Base-by-base conservation (phyloP, 176 grass and related monocot genomes). In the Rhipidocladum racemiflorum region DNA sequence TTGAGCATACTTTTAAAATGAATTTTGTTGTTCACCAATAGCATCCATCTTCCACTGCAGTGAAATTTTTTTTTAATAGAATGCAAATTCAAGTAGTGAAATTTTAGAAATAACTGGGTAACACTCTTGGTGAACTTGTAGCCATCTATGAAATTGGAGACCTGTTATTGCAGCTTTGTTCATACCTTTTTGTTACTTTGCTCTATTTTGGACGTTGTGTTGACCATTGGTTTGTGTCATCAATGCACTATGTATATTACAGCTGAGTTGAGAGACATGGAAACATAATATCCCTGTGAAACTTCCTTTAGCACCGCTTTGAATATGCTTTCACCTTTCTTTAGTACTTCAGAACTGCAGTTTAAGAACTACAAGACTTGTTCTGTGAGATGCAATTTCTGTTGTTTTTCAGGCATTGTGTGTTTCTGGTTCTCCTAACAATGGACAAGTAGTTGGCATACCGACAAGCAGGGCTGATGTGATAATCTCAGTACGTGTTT, bases 401-500 rank as follows among this genome's bases (percentile, higher is more conserved):
- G 43, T 49, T 17, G 62, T 78, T 83, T 62, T 91, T 67, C 72
- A 98, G 95, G 95, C 95, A 84, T 84, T 98, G 65, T 98, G 92
- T 87, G 86, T 91, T 78, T 64, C 92, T 65, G 43, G 89, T 66
- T 72, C 60, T 68, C 69, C 56, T 68, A 9, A 17, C 69, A 16
- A 7, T 82, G 90, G 88, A 75, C 78, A 89, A 86, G 73, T 89
- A n/a, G 90, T 95, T 85, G 95, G 95, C 34, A 80, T 94, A 72
- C 43, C 23, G 7, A 9, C 21, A 70, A 82, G 55, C 68, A 94
- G 86, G 80, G 84, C 92, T 88, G 86, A 82, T 61, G 54, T 98
- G 74, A 88, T 98, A 78, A 95, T 91, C 83, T 82, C 95, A 81
- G 95, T 98, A 93, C 75, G 92, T 66, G n/a, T 32, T n/a, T 54